Evolutionary conservation across 2,329 filamentous ascomycete genomes (phyloP), one percentile per base, ranked within the genome.

Genomic region (Endoconidiophora laricicola): DNA sequence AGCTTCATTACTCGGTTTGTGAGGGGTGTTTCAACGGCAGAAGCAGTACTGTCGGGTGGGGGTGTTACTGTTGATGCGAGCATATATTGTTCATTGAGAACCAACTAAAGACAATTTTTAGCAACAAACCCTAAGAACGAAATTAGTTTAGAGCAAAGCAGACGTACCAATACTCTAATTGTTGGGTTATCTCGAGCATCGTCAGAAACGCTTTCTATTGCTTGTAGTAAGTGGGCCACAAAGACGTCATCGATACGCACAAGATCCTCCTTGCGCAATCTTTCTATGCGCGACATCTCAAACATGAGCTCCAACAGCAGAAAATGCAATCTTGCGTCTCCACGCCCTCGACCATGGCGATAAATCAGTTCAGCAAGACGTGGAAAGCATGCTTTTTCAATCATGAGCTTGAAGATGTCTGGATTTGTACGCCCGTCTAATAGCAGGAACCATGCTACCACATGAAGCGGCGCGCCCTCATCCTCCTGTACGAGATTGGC

Each of bases 81-180:
- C 84, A 98, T 94, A 65, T 95, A 98, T 65, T 98, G 91, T 64
- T 98, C 91, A 65, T 98, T 98, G 56, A 98, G 68, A 24, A 96
- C 88, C 58, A 98, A 76, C 86, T 94, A 56, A 46, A 44, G 9
- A 3, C 6, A 33, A 57, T 33, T 46, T 60, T 54, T 53, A 47
- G 40, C 24, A 33, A n/a, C 12, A 5, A 26, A 14, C 6, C 16
- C 22, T 10, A 5, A 20, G 24, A 10, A 16, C 6, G 9, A 36
- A 22, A 6, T 41, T 6, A 10, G 24, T 12, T 38, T 10, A 26
- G 20, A 18, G 22, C 26, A 10, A 38, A 20, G 24, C 18, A 10
- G 40, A 47, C 80, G 62, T 66, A 94, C 87, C 66, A 98, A 64
- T 46, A 96, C 88, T 56, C 88, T 78, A 60, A 98, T 95, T 43